Percentiles rank a stretch among this genome's conserved stretches.
Evolutionary conservation across 176 grass and related monocot genomes (phyloP).

Genomic region (Tillandsia leiboldiana): DNA sequence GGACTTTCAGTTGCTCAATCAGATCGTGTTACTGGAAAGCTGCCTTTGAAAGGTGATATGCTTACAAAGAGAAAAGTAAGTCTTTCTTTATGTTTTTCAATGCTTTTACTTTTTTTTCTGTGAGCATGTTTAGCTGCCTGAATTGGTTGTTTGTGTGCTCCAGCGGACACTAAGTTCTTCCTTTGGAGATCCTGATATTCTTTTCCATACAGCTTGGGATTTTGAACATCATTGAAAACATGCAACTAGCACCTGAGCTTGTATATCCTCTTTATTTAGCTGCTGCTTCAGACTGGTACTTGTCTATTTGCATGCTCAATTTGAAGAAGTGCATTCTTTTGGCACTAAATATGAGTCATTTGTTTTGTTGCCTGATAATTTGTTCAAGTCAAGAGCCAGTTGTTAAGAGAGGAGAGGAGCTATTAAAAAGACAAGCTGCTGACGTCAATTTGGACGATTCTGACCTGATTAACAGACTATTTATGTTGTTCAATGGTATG

Average conservation of each 20-base stretch:
- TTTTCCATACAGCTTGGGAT: constrained; percentile 64
- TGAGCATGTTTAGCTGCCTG: background rate
- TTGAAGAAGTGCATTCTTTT: background rate
- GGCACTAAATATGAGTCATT: constrained; percentile 1
- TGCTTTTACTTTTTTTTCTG: background rate
- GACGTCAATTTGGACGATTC: constrained; percentile 69
- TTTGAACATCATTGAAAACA: constrained; percentile 76
- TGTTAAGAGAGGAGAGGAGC: constrained; percentile 74
- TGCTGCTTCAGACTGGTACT: constrained; percentile 75
- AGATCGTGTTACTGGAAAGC: constrained; percentile 71
- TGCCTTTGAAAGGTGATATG: constrained; percentile 57
- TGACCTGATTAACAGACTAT: constrained; percentile 62
- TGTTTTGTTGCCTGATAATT: constrained; percentile 30
- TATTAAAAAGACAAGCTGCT: constrained; percentile 67
- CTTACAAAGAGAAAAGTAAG: constrained; percentile 70
- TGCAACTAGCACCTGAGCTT: constrained; percentile 66
- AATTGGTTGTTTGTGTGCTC: background rate
- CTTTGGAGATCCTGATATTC: background rate
- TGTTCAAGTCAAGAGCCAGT: constrained; percentile 72
- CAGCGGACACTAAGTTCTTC: background rate
- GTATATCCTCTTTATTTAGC: constrained; percentile 80
- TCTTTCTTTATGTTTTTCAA: background rate
- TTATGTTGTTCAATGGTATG: constrained; percentile 74
- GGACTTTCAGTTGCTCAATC: constrained; percentile 73
- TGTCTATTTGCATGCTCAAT: constrained; percentile 4